These are phyloP conservation scores for Melocanna baccifera DNA, from an alignment of 176 grass and related monocot genomes.

Conservation along the genomic window DNA sequence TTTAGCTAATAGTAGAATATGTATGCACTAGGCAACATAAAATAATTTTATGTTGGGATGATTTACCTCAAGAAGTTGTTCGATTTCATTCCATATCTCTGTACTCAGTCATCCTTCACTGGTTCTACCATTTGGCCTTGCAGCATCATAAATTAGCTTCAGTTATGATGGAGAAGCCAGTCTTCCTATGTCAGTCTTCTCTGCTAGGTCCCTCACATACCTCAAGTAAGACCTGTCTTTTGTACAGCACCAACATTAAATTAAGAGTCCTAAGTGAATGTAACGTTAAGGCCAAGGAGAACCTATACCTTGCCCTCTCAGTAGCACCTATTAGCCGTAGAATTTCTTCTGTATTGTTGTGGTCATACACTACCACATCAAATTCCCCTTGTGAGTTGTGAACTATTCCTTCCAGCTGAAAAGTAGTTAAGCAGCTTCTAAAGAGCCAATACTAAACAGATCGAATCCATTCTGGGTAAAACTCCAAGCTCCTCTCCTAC, in stretches of 20 bases:
- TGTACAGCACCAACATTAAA: constrained; percentile 15
- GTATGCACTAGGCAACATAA: background rate
- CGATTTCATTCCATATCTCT: constrained; percentile 85
- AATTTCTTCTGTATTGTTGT: constrained; percentile 71
- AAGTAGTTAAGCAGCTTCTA: constrained; percentile 74
- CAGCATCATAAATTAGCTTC: constrained; percentile 77
- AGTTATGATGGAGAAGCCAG: constrained; percentile 75
- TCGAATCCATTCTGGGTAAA: constrained; percentile 77
- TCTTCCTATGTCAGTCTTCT: constrained; percentile 92
- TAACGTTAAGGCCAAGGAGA: constrained; percentile 6
- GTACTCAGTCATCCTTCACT: constrained; percentile 66
- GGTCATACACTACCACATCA: constrained; percentile 85
- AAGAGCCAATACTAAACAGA: constrained; percentile 65
- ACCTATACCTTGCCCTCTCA: constrained; percentile 75
- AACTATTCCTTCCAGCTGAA: constrained; percentile 51
- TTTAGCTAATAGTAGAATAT: constrained; percentile 11
- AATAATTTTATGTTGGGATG: background rate
- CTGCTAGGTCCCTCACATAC: constrained; percentile 64
- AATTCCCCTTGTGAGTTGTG: constrained; percentile 55
- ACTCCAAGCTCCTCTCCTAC: constrained; percentile 93
- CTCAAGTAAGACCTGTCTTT: constrained; percentile 84
- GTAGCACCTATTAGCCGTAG: constrained; percentile 67
- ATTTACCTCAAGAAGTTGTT: constrained; percentile 65
- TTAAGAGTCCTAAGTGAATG: background rate
- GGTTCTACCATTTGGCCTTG: constrained; percentile 54